Base-by-base conservation (phyloP, 1,284 basidiomycete species). In the Marasmius tenuissimus region DNA sequence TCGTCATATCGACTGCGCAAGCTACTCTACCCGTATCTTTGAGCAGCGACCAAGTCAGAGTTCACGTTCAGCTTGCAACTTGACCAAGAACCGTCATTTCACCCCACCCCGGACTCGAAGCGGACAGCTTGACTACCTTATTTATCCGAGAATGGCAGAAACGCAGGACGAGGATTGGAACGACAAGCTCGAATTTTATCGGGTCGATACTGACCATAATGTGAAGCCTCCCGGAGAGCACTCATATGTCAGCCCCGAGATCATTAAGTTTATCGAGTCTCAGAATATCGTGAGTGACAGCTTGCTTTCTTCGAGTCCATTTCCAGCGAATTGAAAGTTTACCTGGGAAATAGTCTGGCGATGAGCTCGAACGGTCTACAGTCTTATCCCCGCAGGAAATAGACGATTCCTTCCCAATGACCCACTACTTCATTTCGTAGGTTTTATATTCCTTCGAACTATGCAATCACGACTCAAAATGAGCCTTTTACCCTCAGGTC, bases 341-440 rank as follows among this genome's bases (percentile, higher is more conserved):
- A 51, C 45, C 20, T n/a, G 8, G 45, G 45, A 20, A 54, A 38
- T 14, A 54, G 52, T 54, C 52, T 3, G 12, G 11, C 11, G 52
- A 54, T 37, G 52, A 54, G 20, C 10, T 54, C 18, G 34, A 9
- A 38, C 34, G 20, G 20, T 12, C 33, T 35, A n/a, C 34, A 54
- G 4, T 54, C 7, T 38, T 54, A 14, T 35, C 16, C 6, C 73
- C 75, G 4, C 70, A 70, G 1, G 64, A 69, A 0, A 75, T 80
- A 0, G 78, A 81, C 59, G 79, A 82, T 64, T 73, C 75, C 6
- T 68, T 79, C 35, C 83, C 84, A 7, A 67, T 86, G 35, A 81
- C 79, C 6, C 72, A 82, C 62, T 86, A 87, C 66, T 85, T 83
- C 64, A 76, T 87, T 54, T 87, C 85, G 84, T 86, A 66, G 60